Base-by-base conservation (phyloP, 2,329 filamentous ascomycete species). In the Ceratocystis ficicola region DNA sequence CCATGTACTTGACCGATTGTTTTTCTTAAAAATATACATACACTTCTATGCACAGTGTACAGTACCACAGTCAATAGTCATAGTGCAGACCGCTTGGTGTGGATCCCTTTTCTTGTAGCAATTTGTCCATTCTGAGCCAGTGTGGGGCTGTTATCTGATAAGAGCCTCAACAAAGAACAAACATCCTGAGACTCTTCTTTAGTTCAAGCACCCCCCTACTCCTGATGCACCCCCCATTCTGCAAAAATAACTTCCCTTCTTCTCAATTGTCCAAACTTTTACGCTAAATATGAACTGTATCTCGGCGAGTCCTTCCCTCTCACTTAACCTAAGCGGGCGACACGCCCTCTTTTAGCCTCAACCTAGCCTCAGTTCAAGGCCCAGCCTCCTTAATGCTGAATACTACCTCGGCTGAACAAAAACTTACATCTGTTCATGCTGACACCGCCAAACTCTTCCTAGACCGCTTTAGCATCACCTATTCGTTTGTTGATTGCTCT, bases 71-170 rank as follows among this genome's bases (percentile, higher is more conserved):
- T 36, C 8, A 3, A 41, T 41, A 41, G 32, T 36, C 8, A 3
- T 10, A 10, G 36, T 41, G 12, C 36, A 41, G 36, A 41, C 36
- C 36, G 36, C 36, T 41, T 2, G 48, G 48, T 10, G 15, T 28
- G 48, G 3, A 22, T 6, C 48, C 3, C 10, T 5, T 28, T 52
- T 28, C 22, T 15, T 5, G 22, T 41, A 48, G 22, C 41, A 62
- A 48, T 48, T 62, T 62, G 46, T 41, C 60, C 60, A 46, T 32
- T 62, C 46, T 17, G 10, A 62, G 60, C 44, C 32, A 62, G 20
- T 28, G 44, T 44, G 20, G 41, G 41, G n/a, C 60, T 5, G 17
- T 5, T 59, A 59, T 59, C 25, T 52, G 22, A 52, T 52, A 52
- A 52, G 8, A 22, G 36, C 12, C 36, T 41, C 32, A 36, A 41